Evolutionary conservation across 2,329 filamentous ascomycete genomes (phyloP), one percentile per base, ranked within the genome.

Genomic region (Teratosphaeria destructans): DNA sequence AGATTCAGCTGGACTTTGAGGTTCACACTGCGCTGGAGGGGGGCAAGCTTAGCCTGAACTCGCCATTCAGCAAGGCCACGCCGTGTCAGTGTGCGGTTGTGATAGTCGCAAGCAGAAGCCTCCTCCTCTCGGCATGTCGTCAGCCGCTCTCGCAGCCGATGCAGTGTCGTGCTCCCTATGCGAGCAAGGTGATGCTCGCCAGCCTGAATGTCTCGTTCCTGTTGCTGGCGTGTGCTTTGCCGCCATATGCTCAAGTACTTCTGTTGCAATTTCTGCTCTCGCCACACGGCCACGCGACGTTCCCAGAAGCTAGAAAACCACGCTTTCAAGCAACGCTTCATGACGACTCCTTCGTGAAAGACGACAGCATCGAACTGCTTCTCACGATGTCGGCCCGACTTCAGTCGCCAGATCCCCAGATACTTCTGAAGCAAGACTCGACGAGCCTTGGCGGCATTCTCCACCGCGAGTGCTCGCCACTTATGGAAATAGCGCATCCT

Each of bases 401-500:
- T 77, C 53, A 73, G 71, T 52, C 76, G 78, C 79, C 83, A 87
- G n/a, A 74, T 66, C 5, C 69, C 68, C 55, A 86, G 76, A 57
- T 82, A 85, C 60, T 80, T 83, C 54, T 73, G 76, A 7, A 82
- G 65, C 19, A 80, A 74, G 59, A 85, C 79, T 37, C 79, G 75
- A 26, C 76, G 74, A 14, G 78, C 78, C 64, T 81, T 82, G 49
- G 76, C 66, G 52, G 84, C 80, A 63, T 87, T 85, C 56, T 83
- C 78, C 1, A 78, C 77, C 0, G 85, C 86, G 58, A 88, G 83
- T 60, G 84, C 79, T 29, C 82, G 79, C 87, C 87, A 90, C 7
- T 83, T 83, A 60, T 82, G 82, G 71, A 89, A 90, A 62, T 85
- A 86, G 59, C 83, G 82, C 12, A 82, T 83, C 59, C 86, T 80